Evolutionary conservation across 2,329 filamentous ascomycete species (phyloP).

Genomic region (Talaromyces sp.): DNA sequence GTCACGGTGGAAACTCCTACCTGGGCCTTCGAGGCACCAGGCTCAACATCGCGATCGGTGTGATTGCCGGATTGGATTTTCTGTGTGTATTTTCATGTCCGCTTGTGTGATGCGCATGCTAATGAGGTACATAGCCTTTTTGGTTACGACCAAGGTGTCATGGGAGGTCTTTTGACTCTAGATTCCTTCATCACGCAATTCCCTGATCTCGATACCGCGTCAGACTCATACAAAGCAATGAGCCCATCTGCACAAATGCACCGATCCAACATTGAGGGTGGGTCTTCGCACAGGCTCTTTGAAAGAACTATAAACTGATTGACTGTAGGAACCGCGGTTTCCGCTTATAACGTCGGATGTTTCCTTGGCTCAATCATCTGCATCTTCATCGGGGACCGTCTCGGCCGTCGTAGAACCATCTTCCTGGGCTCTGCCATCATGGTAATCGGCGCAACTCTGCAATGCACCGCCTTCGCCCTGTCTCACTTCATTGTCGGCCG

Average conservation of each 20-base stretch:
- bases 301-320: not conserved
- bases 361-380: conserved; percentile 50
- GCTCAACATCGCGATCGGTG: conserved; percentile 65
- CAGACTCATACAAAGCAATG: conserved; percentile 26
- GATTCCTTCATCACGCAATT: conserved; percentile 56
- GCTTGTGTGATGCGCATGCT: not conserved
- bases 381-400: conserved; percentile 50
- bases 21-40: conserved; percentile 63
- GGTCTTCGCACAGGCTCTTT: not conserved
- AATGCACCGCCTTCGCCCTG: conserved; percentile 46
- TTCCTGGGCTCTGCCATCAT: conserved; percentile 49
- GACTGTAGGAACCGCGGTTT: conserved; percentile 39
- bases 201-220: conserved; percentile 51
- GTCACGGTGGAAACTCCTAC: conserved; percentile 43
- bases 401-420: conserved; percentile 51
- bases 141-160: conserved; percentile 70
- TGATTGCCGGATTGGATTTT: conserved; percentile 71
- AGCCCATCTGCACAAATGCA: conserved; percentile 21
- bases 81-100: conserved; percentile 42
- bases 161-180: conserved; percentile 70
- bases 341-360: conserved; percentile 49
- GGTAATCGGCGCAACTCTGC: conserved; percentile 48
- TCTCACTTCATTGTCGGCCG: conserved; percentile 51
- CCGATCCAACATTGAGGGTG: conserved; percentile 38
- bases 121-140: conserved; percentile 41